phyloP scores from a whole-genome alignment of 1,139 yeast species.

The Yamadazyma taylorii region DNA sequence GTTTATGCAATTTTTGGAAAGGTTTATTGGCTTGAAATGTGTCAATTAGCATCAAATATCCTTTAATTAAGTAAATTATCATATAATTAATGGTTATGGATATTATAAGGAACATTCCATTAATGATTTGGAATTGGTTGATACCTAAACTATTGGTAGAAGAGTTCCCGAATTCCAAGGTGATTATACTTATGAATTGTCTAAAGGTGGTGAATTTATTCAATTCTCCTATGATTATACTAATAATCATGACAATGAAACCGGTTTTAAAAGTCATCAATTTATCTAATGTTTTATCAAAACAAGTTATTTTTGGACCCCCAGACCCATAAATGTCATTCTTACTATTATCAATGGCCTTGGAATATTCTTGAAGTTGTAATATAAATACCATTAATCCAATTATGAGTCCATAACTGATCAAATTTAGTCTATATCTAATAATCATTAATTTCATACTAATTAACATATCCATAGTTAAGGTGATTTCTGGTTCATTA shows the following conservation, averaged over 20 bases:
- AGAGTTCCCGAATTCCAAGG: slow-evolving; percentile 15
- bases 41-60: neutral
- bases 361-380: slow-evolving; percentile 29
- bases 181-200: slow-evolving; percentile 18
- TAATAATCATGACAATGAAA: slow-evolving; percentile 17
- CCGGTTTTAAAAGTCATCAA: slow-evolving; percentile 3
- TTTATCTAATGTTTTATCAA: slow-evolving; percentile 8
- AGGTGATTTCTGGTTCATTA: slow-evolving; percentile 16
- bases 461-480: slow-evolving; percentile 43
- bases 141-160: slow-evolving; percentile 7
- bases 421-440: slow-evolving; percentile 62
- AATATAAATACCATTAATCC: slow-evolving; percentile 42
- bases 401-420: slow-evolving; percentile 55
- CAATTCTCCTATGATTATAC: slow-evolving; percentile 48
- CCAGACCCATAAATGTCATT: neutral
- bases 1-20: neutral
- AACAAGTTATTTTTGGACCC: slow-evolving; percentile 7
- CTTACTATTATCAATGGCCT: neutral
- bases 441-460: slow-evolving; percentile 56
- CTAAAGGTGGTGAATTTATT: slow-evolving; percentile 39
- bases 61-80: slow-evolving; percentile 5
- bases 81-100: slow-evolving; percentile 11
- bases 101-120: slow-evolving; percentile 10
- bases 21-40: neutral
- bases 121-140: slow-evolving; percentile 9